Base-by-base conservation (phyloP, 2,329 filamentous ascomycete species). In the Phoma sp. region DNA sequence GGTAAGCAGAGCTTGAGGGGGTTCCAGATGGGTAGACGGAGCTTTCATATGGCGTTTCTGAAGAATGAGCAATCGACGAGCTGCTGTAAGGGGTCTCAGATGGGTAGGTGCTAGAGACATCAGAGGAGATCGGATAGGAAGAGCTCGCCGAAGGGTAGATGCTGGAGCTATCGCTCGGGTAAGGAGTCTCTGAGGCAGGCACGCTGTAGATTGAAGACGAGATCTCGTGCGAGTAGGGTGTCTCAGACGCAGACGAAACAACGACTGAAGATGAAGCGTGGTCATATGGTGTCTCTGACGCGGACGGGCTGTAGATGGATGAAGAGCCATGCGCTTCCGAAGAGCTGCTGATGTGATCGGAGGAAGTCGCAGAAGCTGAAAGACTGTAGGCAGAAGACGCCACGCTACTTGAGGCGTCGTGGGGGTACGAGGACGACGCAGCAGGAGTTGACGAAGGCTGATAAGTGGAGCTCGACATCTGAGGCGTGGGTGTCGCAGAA, bases 381-480 rank as follows among this genome's bases (percentile, higher is more conserved):
- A 2, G 15, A 24, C 36, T 39, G 24, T 29, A 27, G 38, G 15
- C 36, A 8, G 50, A 47, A 10, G 50, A 53, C 17, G 10, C 25
- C 22, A 40, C 24, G 9, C 51, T 49, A 36, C 45, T 55, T n/a
- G 51, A 41, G 24, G 38, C 7, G 4, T 46, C 41, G 19, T 35
- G 3, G 9, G 32, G 5, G 36, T 36, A 43, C 12, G 52, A 51
- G 1, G 52, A 41, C 1, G 41, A 45, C 27, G 22, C 35, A 41
- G 4, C 52, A 1, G 45, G 35, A 17, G 35, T 55, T 17, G 52
- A 41, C 17, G 46, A 46, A n/a, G 41, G 41, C 17, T 24, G 32
- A 15, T 43, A 41, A 33, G 32, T 21, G n/a, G 57, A 56, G 57
- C 52, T 57, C 19, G 52, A 47, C 2, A n/a, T 31, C 22, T 21